Evolutionary conservation across 352 stramenopile genomes (phyloP), one percentile per base, ranked within the genome.

Genomic region (Thraustotheca clavata): DNA sequence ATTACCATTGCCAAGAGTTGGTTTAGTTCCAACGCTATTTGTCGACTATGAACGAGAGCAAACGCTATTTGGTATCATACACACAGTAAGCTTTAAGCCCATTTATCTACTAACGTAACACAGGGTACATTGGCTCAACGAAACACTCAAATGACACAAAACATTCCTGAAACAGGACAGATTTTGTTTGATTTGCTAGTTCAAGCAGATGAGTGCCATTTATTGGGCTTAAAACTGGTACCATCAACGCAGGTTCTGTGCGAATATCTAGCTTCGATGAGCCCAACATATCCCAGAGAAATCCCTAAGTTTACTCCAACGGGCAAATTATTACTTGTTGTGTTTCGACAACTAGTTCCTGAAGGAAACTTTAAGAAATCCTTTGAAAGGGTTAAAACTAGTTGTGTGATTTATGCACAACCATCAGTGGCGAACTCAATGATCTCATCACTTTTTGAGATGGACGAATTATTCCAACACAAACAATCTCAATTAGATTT

Each of bases 11-110:
- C 43, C 43, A 11, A 14, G 16, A 31, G 20, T 22, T 3, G 20
- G 26, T 34, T 2, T 12, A 14, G 18, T 41, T 9, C 41, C 57
- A 14, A 33, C 57, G 18, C 26, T 54, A 12, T 34, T 55, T 20
- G 38, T 65, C 57, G 57, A 65, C 26, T 65, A 22, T 27, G 22
- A 65, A 8, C 57, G 57, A 11, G 57, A 65, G 26, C 57, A 65
- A 20, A 65, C 57, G 3, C 22, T 65, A 2, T 32, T 65, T 11
- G 57, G 41, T 2, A 46, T 54, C 2, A 8, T 65, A 2, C 4
- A 26, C 8, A 36, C 54, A 9, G 54, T 62, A 47, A 14, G 9
- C 4, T 1, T 16, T 49, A 3, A 3, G 27, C 11, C n/a, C n/a
- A 35, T 43, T 20, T 20, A 43, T 43, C 16, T n/a, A n/a, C n/a